Evolutionary conservation across 805 yeast species (phyloP), one percentile per base, ranked within the genome.

Genomic region (Ascoidea asiatica): DNA sequence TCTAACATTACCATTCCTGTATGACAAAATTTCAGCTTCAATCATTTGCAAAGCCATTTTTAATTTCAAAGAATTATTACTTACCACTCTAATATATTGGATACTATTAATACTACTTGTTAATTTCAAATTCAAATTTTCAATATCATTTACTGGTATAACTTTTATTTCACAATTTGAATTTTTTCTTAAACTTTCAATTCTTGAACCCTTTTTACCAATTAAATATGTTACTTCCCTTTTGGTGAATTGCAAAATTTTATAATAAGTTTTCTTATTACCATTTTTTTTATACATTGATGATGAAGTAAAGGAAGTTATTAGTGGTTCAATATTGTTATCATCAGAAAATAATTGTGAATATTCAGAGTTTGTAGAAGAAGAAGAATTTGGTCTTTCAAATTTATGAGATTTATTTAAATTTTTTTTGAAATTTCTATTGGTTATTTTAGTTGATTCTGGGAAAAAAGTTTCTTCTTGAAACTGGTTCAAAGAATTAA

Each of bases 191-290:
- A 72, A 54, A 4, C 43, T 42, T 37, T 58, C 60, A 13, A 73
- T 69, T 38, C 62, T 56, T 18, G 48, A 36, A 1, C 77, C 77
- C n/a, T 55, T 53, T 20, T 53, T 58, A 0, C 77, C 77, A 42
- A 72, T 71, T 5, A 72, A 48, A 41, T 56, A 62, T 1, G 69
- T 58, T 1, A 69, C 62, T 44, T 70, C 70, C 21, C 50, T 51
- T 29, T 60, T 58, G 7, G 56, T 56, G 13, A 60, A 45, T 35
- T 51, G 23, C 6, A 45, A 19, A 15, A 43, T 19, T 37, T 37
- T 46, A 40, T 22, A 48, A 38, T 20, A 44, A 35, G 15, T 29
- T 15, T 29, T 29, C 4, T 29, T 29, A 29, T 29, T 29, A 29
- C 15, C 15, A 29, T 29, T 29, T 7, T 11, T n/a, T n/a, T n/a